phyloP scores from a whole-genome alignment of 2,329 filamentous ascomycete genomes.

The Cladosporium sp. region DNA sequence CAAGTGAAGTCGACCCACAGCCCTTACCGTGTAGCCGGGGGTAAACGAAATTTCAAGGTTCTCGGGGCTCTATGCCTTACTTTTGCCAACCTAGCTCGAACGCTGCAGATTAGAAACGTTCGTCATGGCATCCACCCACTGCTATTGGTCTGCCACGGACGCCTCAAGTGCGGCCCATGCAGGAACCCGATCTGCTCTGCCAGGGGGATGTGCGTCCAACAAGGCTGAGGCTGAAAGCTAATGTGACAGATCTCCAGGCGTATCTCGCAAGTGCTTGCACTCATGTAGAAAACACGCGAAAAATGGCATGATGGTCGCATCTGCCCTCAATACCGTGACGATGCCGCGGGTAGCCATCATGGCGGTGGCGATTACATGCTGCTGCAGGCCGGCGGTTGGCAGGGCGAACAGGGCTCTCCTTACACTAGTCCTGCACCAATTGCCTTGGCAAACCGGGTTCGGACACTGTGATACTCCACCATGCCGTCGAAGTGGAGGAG shows the following conservation, averaged over 20 bases:
- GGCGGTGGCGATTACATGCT: background rate
- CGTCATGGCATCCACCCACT: background rate
- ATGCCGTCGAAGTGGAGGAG: background rate
- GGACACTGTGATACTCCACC: background rate
- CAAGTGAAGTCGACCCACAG: conserved; percentile 3
- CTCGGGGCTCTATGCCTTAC: background rate
- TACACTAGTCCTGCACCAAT: background rate
- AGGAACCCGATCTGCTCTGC: conserved; percentile 7
- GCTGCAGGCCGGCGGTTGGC: background rate
- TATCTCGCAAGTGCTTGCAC: background rate
- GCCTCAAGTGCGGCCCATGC: background rate
- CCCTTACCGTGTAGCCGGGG: conserved; percentile 1
- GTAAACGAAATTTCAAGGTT: conserved; percentile 12
- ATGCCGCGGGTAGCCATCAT: background rate
- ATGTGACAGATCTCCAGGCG: background rate
- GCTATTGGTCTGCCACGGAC: background rate
- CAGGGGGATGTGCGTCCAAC: background rate
- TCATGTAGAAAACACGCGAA: background rate
- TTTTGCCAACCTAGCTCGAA: background rate
- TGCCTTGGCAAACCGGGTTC: conserved; percentile 1
- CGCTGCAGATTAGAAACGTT: conserved; percentile 14
- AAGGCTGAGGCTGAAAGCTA: conserved; percentile 8
- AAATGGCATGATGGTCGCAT: too few species aligned
- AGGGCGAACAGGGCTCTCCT: background rate
- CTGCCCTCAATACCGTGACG: background rate